Percentiles rank a stretch among this genome's conserved stretches.
phyloP scores from a whole-genome alignment of 2,329 filamentous ascomycete genomes.

The Cercospora nicotianae region DNA sequence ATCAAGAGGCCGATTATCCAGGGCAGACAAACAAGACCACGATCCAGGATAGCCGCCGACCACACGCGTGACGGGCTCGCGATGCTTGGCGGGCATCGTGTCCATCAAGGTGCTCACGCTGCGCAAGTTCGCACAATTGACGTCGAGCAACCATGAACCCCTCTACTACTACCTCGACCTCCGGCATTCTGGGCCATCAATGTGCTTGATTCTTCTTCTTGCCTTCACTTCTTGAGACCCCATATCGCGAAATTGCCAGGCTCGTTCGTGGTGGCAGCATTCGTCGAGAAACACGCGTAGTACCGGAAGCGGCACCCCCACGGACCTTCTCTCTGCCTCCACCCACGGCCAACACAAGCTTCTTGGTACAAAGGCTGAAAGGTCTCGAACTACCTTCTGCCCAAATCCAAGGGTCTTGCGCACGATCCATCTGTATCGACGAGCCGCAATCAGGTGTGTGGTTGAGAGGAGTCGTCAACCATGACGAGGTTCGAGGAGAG shows the following conservation, averaged over 20 bases:
- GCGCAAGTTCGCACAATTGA: conserved; percentile 10
- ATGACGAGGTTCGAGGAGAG: conserved; percentile 31
- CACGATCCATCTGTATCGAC: not conserved
- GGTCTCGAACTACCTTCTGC: not conserved
- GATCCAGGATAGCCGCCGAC: not conserved
- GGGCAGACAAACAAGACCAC: not conserved
- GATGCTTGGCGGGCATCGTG: conserved; percentile 10
- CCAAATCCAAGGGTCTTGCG: not conserved
- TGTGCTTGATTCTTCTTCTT: conserved; percentile 9
- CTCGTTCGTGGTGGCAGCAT: not conserved
- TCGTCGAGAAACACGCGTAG: not conserved
- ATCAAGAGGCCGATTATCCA: not conserved
- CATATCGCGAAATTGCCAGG: not conserved
- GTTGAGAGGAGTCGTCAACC: not conserved
- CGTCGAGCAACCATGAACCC: conserved; percentile 5
- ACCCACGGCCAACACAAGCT: not conserved
- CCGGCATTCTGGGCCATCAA: conserved; percentile 13
- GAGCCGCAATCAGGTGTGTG: not conserved
- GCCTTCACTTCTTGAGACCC: not conserved
- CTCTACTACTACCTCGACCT: conserved; percentile 8
- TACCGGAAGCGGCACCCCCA: not conserved
- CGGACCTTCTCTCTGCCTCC: not conserved
- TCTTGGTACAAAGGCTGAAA: not conserved
- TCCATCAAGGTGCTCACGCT: conserved; percentile 24
- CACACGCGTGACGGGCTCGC: conserved; percentile 6